Base-by-base conservation (phyloP, 768 basidiomycete genomes). In the Rossbeevera mucosa region DNA sequence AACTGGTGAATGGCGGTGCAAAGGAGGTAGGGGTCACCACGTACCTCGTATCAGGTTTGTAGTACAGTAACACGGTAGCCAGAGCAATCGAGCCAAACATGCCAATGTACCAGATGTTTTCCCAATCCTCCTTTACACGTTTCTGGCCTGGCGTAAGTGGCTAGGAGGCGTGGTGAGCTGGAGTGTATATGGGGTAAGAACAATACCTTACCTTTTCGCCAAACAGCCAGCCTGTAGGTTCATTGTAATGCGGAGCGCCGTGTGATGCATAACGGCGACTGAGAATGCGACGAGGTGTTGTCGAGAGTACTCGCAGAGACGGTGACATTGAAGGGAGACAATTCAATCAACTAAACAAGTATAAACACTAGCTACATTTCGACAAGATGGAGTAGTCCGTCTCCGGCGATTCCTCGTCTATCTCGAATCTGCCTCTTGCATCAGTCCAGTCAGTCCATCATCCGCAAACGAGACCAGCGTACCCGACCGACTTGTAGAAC, bases 201-300 rank as follows among this genome's bases (percentile, higher is more conserved):
- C n/a, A n/a, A n/a, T n/a, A n/a, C n/a, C n/a, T n/a, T n/a, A 91
- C 94, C 81, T 90, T 89, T 76, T 96, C 94, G 58, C 85, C 86
- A 57, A 95, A 95, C 54, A 96, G 67, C 69, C 81, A 86, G 25
- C 93, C 93, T 7, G 85, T 82, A 38, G 93, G 93, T 57, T 93
- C 90, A 65, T 96, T 94, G 70, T 84, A 94, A 49, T 86, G 83
- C 11, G 91, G 88, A 22, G 86, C 83, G 48, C 81, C 87, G 61
- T 87, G 85, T 12, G 88, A 89, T 25, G 84, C 85, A 65, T 78
- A 79, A 5, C 84, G 80, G 58, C 70, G 75, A 48, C 52, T 56
- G 6, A 62, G 51, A n/a, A 52, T 46, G 28, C 72, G 59, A 44
- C 59, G 54, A 33, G 66, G 57, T 16, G 22, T 42, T 44, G 44